phyloP scores from a whole-genome alignment of 441 rosid genomes.

The Arabidopsis lyrata region DNA sequence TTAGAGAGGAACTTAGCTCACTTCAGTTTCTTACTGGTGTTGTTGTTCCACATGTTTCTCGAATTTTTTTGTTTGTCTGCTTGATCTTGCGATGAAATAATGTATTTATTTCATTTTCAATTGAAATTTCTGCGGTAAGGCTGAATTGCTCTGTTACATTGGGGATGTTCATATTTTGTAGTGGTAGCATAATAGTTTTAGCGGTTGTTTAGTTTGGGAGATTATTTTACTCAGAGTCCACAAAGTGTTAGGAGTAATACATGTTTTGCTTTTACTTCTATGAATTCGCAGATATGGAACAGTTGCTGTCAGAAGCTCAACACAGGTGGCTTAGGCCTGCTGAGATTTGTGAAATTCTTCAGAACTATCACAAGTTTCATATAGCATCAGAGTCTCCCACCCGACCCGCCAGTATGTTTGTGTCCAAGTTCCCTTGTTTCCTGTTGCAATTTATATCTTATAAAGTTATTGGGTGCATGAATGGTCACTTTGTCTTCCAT shows the following conservation, averaged over 20 bases:
- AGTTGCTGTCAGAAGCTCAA: slow-evolving; percentile 79
- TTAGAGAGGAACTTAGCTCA: slow-evolving; percentile 7
- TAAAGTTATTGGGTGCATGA: not conserved
- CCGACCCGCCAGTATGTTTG: slow-evolving; percentile 79
- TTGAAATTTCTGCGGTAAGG: slow-evolving; percentile 7
- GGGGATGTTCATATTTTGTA: slow-evolving; percentile 15
- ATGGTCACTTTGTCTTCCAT: slow-evolving; percentile 1
- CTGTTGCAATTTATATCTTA: slow-evolving; percentile 11
- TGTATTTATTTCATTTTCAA: not conserved
- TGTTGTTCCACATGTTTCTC: slow-evolving; percentile 15
- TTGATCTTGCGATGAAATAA: slow-evolving; percentile 12
- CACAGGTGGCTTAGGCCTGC: slow-evolving; percentile 97
- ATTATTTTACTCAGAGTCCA: not conserved
- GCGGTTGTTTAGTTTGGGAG: not conserved
- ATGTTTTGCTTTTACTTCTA: not conserved
- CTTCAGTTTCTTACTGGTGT: slow-evolving; percentile 11
- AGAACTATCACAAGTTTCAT: slow-evolving; percentile 77
- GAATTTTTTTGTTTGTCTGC: not conserved
- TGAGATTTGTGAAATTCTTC: slow-evolving; percentile 95
- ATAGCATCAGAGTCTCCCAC: slow-evolving; percentile 82
- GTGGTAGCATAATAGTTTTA: not conserved
- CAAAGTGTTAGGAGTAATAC: slow-evolving; percentile 12
- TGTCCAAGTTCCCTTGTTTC: not conserved
- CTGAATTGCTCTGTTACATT: slow-evolving; percentile 16
- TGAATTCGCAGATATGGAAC: slow-evolving; percentile 70